Base-by-base conservation (phyloP, 148 eudicot species). In the Chenopodium quinoa region DNA sequence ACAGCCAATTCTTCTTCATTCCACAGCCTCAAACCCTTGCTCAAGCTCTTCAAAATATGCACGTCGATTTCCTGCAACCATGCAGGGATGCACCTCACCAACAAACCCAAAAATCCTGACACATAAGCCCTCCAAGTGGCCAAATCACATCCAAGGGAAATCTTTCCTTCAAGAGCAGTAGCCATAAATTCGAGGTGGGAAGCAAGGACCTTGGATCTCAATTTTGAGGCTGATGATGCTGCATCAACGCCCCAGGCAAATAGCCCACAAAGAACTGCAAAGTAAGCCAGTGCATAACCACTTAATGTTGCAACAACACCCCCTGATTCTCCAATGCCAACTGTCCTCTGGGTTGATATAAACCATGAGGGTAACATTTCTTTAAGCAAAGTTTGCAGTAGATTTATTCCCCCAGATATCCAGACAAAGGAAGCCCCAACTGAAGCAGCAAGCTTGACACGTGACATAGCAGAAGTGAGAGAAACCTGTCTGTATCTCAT, bases 321-420 rank as follows among this genome's bases (percentile, higher is more conserved):
- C 47, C 85, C 93, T 0, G 88, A 80, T 83, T 79, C 86, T 71
- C 76, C 86, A 9, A 76, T 78, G 3, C 31, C 71, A 32, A 82
- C 91, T 0, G 90, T 68, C 54, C 84, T 90, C 54, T 90, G 91
- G 56, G 78, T 88, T 6, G 99, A 89, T 74, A 97, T 87, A 71
- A 97, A 97, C 98, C 98, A 94, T 1, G 97, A 89, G 4, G 99
- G 99, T 44, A 97, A 73, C 1, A 87, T 91, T 80, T 97, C 95
- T 82, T 89, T 91, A 14, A 94, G 87, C 29, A 97, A 76, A 31
- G 88, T 79, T 52, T 89, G 92, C 32, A 97, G 92, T 56, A 91
- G 86, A 79, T 67, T 86, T 47, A 83, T 65, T 31, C 98, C 97
- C 44, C 99, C 99, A 0, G 97, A 88, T 79, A 93, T 81, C 98